A percentile compares a stretch with the other conserved stretches of the same genome.
phyloP scores from a whole-genome alignment of 805 yeast species.

The Starmerella bacillaris region DNA sequence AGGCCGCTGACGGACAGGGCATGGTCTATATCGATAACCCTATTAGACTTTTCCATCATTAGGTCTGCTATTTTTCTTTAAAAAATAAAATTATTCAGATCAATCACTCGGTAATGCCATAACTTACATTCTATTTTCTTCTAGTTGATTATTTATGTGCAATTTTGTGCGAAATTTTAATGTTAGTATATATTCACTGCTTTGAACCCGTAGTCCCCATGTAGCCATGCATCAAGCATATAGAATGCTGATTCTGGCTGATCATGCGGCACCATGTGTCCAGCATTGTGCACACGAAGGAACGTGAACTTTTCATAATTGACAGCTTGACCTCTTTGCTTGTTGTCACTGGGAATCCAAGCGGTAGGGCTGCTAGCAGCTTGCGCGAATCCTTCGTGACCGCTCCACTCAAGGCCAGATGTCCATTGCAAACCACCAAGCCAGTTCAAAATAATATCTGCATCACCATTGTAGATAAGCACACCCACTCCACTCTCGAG shows the following conservation, averaged over 20 bases:
- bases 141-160: not conserved
- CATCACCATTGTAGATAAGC: conserved; percentile 84
- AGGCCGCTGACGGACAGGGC: conserved; percentile 81
- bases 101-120: too few relatives aligned
- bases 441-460: conserved; percentile 93
- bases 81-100: not conserved
- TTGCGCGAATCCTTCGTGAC: conserved; percentile 25
- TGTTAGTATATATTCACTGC: not conserved
- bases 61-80: conserved; percentile 9
- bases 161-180: not conserved
- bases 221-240: conserved; percentile 60
- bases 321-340: conserved; percentile 49
- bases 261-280: conserved; percentile 85
- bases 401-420: conserved; percentile 42
- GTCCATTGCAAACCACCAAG: conserved; percentile 84
- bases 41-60: conserved; percentile 96
- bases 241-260: conserved; percentile 58
- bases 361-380: conserved; percentile 29
- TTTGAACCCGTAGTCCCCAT: conserved; percentile 8
- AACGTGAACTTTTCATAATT: conserved; percentile 54
- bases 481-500: conserved; percentile 62
- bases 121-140: too few relatives aligned
- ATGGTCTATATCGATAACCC: conserved; percentile 93
- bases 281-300: conserved; percentile 62
- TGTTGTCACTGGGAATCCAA: conserved; percentile 21